Percentiles rank a stretch among this genome's conserved stretches.
Conservation (phyloP, 73 alveolate genomes). For the Stentor roeselii region DNA sequence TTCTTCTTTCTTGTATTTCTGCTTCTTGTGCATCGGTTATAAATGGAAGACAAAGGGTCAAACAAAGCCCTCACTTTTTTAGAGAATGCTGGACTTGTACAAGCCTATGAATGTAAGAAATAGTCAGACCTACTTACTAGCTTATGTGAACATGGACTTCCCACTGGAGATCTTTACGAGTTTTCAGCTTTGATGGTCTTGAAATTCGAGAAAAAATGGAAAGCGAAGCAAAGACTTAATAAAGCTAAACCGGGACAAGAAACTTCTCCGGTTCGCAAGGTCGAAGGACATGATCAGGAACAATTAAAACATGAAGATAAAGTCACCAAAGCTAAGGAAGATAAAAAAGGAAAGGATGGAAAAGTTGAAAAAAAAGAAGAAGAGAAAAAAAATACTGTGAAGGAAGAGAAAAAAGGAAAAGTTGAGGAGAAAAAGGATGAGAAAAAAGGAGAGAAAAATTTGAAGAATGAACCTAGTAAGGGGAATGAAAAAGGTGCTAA, state of each 20-base stretch:
- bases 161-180: conserved; percentile 88
- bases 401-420: conserved; percentile 5
- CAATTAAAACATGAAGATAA: conserved; percentile 20
- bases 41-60: conserved; percentile 9
- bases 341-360: conserved; percentile 25
- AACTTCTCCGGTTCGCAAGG: conserved; percentile 30
- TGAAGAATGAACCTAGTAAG: not conserved
- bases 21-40: no score
- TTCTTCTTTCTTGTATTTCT: no score
- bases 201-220: conserved; percentile 84
- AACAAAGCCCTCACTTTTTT: conserved; percentile 12
- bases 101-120: conserved; percentile 67
- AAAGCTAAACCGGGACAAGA: conserved; percentile 25
- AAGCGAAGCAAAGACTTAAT: conserved; percentile 34
- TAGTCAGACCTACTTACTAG: conserved; percentile 60
- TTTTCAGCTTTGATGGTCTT: conserved; percentile 77
- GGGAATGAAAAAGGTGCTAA: not conserved
- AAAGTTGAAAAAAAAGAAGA: conserved; percentile 21
- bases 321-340: not conserved
- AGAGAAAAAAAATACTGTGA: conserved; percentile 28
- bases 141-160: conserved; percentile 88
- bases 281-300: conserved; percentile 29
- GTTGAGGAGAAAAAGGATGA: conserved; percentile 44
- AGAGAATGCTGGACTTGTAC: conserved; percentile 65
- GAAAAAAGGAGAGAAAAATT: conserved; percentile 13